These are phyloP conservation scores for Lepidium campestre DNA, from an alignment of 441 rosid genomes.

Conservation along the genomic window DNA sequence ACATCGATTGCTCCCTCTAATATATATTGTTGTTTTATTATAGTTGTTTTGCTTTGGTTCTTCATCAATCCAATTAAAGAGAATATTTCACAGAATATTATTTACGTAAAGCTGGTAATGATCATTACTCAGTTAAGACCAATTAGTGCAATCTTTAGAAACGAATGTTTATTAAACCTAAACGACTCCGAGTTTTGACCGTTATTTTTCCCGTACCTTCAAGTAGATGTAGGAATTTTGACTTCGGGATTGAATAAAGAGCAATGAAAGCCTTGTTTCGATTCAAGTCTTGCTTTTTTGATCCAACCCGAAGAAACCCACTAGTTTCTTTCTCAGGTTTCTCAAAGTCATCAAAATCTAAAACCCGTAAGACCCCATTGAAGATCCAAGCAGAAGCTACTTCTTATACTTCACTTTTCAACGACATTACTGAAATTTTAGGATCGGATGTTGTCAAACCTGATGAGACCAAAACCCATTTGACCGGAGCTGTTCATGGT, in stretches of 20 bases:
- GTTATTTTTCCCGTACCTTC: constrained; percentile 1
- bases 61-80: background rate
- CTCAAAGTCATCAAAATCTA: constrained; percentile 34
- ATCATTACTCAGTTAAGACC: background rate
- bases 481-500: background rate
- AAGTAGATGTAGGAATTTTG: background rate
- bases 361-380: constrained; percentile 17
- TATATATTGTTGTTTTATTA: background rate
- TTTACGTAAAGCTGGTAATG: background rate
- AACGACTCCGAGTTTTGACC: background rate
- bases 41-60: background rate
- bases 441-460: constrained; percentile 35
- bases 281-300: constrained; percentile 1
- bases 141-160: background rate
- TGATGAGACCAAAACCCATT: constrained; percentile 25
- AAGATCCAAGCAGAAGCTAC: constrained; percentile 34
- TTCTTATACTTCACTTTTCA: constrained; percentile 39
- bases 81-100: background rate
- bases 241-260: background rate
- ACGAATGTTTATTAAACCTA: background rate
- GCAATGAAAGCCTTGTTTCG: constrained; percentile 26
- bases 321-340: constrained; percentile 29
- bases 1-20: background rate
- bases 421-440: constrained; percentile 48
- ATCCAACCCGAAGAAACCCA: background rate